Conservation (phyloP, 768 basidiomycete genomes). For the Russula compacta region DNA sequence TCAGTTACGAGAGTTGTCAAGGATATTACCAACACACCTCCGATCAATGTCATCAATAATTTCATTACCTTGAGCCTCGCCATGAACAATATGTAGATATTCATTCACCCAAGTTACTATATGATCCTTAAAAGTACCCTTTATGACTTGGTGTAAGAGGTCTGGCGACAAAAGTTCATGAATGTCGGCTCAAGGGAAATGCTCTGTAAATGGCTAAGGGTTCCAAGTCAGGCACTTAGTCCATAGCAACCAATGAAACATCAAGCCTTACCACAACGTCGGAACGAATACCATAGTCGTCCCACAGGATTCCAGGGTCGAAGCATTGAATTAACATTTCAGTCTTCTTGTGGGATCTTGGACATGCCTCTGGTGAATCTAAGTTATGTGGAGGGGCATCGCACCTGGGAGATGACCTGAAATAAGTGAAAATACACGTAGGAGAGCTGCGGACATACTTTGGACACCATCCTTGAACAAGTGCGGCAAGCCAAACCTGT, state of each 20-base stretch:
- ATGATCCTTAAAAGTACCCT: too few species aligned
- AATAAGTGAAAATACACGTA: too few species aligned
- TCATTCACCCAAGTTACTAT: too few species aligned
- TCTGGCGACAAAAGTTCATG: not conserved
- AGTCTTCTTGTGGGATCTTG: too few species aligned
- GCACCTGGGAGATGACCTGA: too few species aligned
- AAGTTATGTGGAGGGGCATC: not conserved
- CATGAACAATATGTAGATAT: not conserved
- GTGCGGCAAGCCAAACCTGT: not conserved
- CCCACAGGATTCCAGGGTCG: too few species aligned
- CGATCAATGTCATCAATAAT: constrained; percentile 11
- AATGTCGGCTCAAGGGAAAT: not conserved
- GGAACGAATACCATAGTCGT: too few species aligned
- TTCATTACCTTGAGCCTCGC: not conserved
- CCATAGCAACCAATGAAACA: not conserved
- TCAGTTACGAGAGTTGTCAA: too few species aligned
- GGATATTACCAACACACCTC: too few species aligned
- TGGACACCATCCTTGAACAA: not conserved
- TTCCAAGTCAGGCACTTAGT: too few species aligned
- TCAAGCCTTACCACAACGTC: not conserved
- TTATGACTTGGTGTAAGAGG: not conserved
- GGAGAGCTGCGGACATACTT: too few species aligned
- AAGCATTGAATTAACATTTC: too few species aligned
- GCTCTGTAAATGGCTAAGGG: not conserved
- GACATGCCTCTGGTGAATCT: not conserved